Base-by-base conservation (phyloP, 2,329 filamentous ascomycete species). In the Delphinella strobiligena region DNA sequence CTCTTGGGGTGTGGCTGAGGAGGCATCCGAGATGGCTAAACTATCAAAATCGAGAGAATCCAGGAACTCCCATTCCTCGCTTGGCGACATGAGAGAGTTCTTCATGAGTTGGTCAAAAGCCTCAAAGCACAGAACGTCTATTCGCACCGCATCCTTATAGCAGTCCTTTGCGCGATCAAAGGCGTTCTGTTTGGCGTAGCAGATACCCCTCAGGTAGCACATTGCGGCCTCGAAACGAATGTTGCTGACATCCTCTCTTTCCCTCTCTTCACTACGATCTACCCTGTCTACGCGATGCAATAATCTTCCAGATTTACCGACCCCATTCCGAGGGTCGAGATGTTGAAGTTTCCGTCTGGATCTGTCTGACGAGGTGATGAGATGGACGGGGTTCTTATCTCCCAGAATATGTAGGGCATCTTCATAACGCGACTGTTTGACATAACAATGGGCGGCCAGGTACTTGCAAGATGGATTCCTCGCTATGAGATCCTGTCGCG, bases 41-140 rank as follows among this genome's bases (percentile, higher is more conserved):
- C 81, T 78, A 58, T 93, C 87, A 56, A 98, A 98, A 61, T 95
- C 79, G 16, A 95, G 72, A 37, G 82, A 85, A 49, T 91, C 81
- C 32, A 95, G 71, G 46, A 95, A 94, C 36, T 80, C 74, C 74
- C 89, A 85, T 57, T 95, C 88, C 60, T 95, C 88, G 27, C 84
- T 79, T 0, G 88, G 87, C 16, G 76, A 76, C 75, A 98, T 82
- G 45, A 98, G 71, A 15, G 84, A 84, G 63, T 98, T 98, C 64
- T 87, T 86, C 79, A 96, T 95, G 40, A 98, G 74, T 65, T 96
- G 88, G 52, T 95, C 88, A 55, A 98, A 96, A 0, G 91, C 91
- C 61, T 98, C 91, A 56, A 94, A 96, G 62, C 91, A 98, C 60
- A 94, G 88, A 3, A 96, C 88, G 56, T 98, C 91, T 54, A 98